Evolutionary conservation across 352 stramenopile species (phyloP), one percentile per base, ranked within the genome.

Genomic region (Aphanomyces invadans): DNA sequence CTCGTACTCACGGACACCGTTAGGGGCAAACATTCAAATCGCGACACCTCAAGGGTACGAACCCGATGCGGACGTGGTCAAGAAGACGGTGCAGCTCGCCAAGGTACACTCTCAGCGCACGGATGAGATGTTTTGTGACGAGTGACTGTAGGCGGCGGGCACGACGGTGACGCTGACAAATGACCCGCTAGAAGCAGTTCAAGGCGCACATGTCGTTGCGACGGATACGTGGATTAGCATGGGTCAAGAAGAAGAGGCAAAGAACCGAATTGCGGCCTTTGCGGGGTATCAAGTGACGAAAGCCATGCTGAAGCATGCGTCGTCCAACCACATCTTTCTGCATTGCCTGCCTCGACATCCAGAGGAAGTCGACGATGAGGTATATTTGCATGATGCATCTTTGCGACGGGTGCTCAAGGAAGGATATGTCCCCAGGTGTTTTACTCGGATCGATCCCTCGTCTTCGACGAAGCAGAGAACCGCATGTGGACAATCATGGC

Each of bases 401-500:
- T 31, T 31, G 26, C 39, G 9, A 9, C 62, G n/a, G n/a, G n/a
- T n/a, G n/a, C n/a, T n/a, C n/a, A n/a, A n/a, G n/a, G n/a, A n/a
- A n/a, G n/a, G n/a, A n/a, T n/a, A n/a, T n/a, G n/a, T n/a, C n/a
- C 7, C 15, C 53, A 89, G 76, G 85, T 95, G 32, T 98, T 99
- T 72, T 99, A 99, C 77, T 95, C 83, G 61, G 75, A 95, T 51
- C 80, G 92, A 70, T 98, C 90, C 68, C 74, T 99, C 31, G 95
- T 99, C 2, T 99, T 98, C 59, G 85, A 96, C 46, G 96, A 99
- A 79, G 96, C 96, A 0, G 97, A 99, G 73, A 99, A 99, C 74
- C 88, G 97, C 48, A 96, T 99, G 81, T 99, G 96, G 96, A 99
- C 96, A 2, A 96, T 99, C 68, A 99, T 99, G 96, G 93, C 96